Conservation (phyloP, 1,284 basidiomycete species). For the Moesziomyces antarcticus region DNA sequence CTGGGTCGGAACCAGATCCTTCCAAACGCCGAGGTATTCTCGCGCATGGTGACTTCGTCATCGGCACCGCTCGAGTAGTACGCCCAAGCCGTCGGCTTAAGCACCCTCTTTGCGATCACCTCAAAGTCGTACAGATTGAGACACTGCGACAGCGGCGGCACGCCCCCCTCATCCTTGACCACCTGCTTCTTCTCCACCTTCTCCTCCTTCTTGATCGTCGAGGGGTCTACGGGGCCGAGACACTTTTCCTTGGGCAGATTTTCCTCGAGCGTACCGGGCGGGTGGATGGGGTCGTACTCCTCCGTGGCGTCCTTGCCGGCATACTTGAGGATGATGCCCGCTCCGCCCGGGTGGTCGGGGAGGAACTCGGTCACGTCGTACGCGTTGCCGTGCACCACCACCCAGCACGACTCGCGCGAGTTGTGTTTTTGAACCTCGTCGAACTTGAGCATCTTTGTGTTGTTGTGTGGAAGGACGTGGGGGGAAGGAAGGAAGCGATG, state of each 20-base stretch:
- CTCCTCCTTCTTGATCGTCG: conserved; percentile 49
- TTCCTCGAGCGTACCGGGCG: conserved; percentile 65
- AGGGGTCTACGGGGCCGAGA: conserved; percentile 58
- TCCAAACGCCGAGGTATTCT: conserved; percentile 89
- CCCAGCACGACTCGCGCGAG: conserved; percentile 82
- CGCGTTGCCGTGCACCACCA: conserved; percentile 81
- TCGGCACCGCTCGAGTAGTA: conserved; percentile 70
- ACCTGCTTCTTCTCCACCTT: conserved; percentile 30
- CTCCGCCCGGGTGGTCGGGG: conserved; percentile 77
- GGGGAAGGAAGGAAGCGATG: not conserved
- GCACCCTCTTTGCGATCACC: conserved; percentile 63
- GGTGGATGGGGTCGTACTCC: conserved; percentile 66
- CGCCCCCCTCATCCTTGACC: conserved; percentile 28
- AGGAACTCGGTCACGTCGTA: conserved; percentile 88
- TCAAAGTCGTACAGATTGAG: conserved; percentile 92
- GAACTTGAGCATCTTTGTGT: conserved; percentile 39
- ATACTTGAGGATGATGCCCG: conserved; percentile 78
- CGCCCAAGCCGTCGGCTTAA: conserved; percentile 65
- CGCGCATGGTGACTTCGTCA: conserved; percentile 74
- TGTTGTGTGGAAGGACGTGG: not conserved
- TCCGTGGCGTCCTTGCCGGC: conserved; percentile 81
- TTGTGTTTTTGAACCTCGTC: conserved; percentile 78
- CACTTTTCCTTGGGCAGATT: conserved; percentile 61
- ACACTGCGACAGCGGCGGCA: conserved; percentile 79
- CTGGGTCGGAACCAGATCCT: conserved; percentile 94